Evolutionary conservation across 306 rosid genomes (phyloP).

Genomic region (Castanea crenata): DNA sequence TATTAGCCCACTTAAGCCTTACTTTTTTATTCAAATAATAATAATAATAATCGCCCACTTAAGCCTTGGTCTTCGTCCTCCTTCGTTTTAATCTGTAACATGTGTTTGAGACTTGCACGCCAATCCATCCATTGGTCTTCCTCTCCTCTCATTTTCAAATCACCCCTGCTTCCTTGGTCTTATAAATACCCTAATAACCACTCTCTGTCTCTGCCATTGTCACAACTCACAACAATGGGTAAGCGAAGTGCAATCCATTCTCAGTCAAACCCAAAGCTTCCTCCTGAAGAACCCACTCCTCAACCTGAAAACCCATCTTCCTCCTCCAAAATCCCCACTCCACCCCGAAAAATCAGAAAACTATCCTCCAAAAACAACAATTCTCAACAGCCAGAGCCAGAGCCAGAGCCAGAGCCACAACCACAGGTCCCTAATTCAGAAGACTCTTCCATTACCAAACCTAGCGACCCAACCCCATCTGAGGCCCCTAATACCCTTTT

Average conservation of each 20-base stretch:
- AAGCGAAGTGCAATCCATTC: no score
- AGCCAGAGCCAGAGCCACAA: background rate
- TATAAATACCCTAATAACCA: background rate
- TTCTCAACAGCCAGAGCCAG: background rate
- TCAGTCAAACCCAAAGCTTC: background rate
- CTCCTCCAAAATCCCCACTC: constrained; percentile 53
- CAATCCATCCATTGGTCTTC: no score
- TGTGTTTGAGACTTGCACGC: no score
- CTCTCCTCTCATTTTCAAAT: no score
- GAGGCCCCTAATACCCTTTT: background rate
- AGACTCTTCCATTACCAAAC: background rate
- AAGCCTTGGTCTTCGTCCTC: no score
- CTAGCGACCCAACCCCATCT: background rate
- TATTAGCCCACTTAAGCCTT: no score
- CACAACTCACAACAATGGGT: no score
- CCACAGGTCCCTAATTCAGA: background rate
- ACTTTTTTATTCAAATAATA: no score
- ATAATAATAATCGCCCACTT: no score
- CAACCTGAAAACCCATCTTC: constrained; percentile 5
- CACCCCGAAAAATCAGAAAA: constrained; percentile 49
- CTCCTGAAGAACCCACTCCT: background rate
- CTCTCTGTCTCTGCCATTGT: background rate
- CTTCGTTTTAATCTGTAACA: no score
- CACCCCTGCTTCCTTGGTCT: no score
- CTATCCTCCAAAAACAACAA: constrained; percentile 16